Evolutionary conservation across 805 yeast species (phyloP), one percentile per base, ranked within the genome.

Genomic region (Alloascoidea hylecoeti): DNA sequence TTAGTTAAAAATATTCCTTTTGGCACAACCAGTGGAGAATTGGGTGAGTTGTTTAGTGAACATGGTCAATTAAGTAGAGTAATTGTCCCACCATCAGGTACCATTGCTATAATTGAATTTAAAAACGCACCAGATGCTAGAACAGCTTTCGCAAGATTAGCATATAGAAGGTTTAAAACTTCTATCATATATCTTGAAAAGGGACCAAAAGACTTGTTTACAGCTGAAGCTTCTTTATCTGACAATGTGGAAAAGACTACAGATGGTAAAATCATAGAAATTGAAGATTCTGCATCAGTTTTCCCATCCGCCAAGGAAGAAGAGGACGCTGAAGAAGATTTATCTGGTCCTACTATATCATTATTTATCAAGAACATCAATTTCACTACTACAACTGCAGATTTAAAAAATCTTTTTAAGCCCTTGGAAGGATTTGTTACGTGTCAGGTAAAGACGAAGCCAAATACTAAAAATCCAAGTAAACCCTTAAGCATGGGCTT

Each of bases 81-180:
- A 14, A 59, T 92, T 44, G 82, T 92, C 85, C 98, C 98, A 13
- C 95, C 96, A 4, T 81, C 94, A 4, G 97, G 96, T 5, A 86
- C 96, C 0, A 85, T 92, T 49, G 96, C 97, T 9, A 81, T 92
- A 51, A 77, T 92, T 5, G 96, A 89, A 57, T 88, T 77, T 57
- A 67, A 86, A 49, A 89, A 82, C 54, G 60, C 76, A 2, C 79
- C 94, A 12, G 65, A 80, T 35, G 97, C 94, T 2, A 76, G 96
- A 58, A 67, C 83, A 3, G 97, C 97, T 1, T 92, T 92, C 55
- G 66, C 82, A 18, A 85, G 84, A 50, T 64, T 92, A 34, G 81
- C 96, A 15, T 92, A 78, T 56, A 76, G 89, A 53, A 69, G 96
- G 50, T 75, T 89, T 51, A 88, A 88, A 44, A 85, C 82, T 51